These are phyloP conservation scores for Lycium barbarum DNA, from an alignment of 257 asterid species.

Conservation along the genomic window DNA sequence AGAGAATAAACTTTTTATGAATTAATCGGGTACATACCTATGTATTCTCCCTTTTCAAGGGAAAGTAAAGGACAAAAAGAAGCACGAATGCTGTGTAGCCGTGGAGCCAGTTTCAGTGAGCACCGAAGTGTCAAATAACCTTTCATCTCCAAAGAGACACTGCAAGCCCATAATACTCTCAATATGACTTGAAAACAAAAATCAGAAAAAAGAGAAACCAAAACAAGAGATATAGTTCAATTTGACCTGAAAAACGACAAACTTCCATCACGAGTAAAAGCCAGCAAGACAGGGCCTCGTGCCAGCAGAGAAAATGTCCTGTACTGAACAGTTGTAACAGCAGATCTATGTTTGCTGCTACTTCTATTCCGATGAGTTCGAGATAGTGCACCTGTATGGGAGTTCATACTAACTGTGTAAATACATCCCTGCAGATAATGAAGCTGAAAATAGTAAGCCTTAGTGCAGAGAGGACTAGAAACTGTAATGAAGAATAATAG, in stretches of 20 bases:
- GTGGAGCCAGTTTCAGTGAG: constrained; percentile 81
- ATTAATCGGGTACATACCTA: constrained; percentile 53
- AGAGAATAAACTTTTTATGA: not conserved
- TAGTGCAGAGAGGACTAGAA: constrained; percentile 25
- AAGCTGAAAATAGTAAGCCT: constrained; percentile 35
- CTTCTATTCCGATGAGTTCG: constrained; percentile 84
- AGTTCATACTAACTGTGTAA: constrained; percentile 77
- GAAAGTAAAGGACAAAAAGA: constrained; percentile 99
- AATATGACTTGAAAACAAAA: constrained; percentile 28
- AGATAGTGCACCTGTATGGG: constrained; percentile 77
- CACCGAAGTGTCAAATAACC: constrained; percentile 93
- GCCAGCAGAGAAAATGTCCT: constrained; percentile 91
- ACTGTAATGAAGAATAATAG: constrained; percentile 22
- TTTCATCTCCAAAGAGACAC: constrained; percentile 85
- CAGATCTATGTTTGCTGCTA: constrained; percentile 71
- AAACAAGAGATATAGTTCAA: constrained; percentile 10
- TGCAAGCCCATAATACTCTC: constrained; percentile 40
- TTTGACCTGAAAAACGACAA: constrained; percentile 90
- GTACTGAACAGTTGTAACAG: constrained; percentile 85
- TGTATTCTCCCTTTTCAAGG: constrained; percentile 97
- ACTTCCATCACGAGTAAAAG: constrained; percentile 86
- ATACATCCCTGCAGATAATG: constrained; percentile 72
- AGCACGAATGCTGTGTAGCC: constrained; percentile 88
- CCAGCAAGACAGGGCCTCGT: constrained; percentile 89
- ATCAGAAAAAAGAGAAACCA: constrained; percentile 27